A percentile compares a stretch with the other conserved stretches of the same genome.
Conservation (phyloP, 163 green algal genomes). For the Chloromonas sp. region DNA sequence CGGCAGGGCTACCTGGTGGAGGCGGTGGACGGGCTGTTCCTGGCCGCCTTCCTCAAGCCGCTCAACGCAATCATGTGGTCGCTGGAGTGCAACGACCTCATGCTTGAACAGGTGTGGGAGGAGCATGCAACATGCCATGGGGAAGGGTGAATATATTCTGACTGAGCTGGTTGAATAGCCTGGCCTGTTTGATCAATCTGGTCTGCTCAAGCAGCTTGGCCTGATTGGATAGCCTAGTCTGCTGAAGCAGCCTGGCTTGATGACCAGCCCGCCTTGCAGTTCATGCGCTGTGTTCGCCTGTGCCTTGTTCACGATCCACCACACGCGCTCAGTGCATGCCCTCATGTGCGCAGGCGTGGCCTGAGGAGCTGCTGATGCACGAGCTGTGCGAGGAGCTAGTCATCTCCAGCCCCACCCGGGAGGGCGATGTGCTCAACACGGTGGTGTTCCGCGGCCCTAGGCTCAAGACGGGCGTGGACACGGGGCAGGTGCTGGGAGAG, state of each 20-base stretch:
- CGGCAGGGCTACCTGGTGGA: slow-evolving; percentile 30
- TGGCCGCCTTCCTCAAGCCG: slow-evolving; percentile 28
- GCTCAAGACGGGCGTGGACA: slow-evolving; percentile 36
- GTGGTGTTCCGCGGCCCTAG: slow-evolving; percentile 27
- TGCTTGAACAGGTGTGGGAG: slow-evolving; percentile 14
- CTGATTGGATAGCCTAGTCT: no score
- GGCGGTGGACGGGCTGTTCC: slow-evolving; percentile 35
- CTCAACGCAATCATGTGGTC: slow-evolving; percentile 28
- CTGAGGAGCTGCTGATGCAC: neutral
- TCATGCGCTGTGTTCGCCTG: no score
- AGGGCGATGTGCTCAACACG: slow-evolving; percentile 28
- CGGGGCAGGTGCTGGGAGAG: slow-evolving; percentile 24
- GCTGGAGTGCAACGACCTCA: slow-evolving; percentile 28
- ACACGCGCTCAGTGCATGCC: no score
- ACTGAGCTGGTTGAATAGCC: no score
- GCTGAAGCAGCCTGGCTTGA: no score
- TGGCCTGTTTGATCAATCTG: no score
- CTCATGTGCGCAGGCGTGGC: neutral
- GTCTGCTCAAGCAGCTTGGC: no score
- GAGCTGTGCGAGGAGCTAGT: slow-evolving; percentile 33
- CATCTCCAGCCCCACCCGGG: slow-evolving; percentile 21
- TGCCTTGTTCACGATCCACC: no score
- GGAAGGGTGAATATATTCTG: no score
- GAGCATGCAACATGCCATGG: no score
- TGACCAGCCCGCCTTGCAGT: no score